A percentile compares a stretch with the other conserved stretches of the same genome.
phyloP scores from a whole-genome alignment of 805 yeast genomes.

The Phaffomyces opuntiae region DNA sequence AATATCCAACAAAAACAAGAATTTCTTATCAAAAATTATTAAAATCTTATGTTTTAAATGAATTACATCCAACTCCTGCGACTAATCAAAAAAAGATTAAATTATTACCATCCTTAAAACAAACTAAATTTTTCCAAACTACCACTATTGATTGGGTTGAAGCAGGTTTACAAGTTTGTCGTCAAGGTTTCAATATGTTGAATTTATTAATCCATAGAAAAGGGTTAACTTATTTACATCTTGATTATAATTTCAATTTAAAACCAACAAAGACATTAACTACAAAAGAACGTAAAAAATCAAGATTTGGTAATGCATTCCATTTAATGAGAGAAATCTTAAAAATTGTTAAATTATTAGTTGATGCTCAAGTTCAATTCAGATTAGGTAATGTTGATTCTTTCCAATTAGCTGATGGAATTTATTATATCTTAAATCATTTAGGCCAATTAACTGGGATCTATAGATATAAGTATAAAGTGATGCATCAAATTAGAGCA shows the following conservation, averaged over 20 bases:
- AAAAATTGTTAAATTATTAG: constrained; percentile 75
- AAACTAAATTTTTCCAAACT: constrained; percentile 84
- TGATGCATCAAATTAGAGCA: constrained; percentile 96
- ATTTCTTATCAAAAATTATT: constrained; percentile 87
- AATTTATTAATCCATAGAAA: constrained; percentile 83
- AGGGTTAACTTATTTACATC: constrained; percentile 85
- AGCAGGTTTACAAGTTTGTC: constrained; percentile 90
- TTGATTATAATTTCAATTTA: constrained; percentile 91
- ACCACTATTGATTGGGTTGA: constrained; percentile 97
- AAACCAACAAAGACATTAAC: constrained; percentile 95
- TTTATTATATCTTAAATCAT: constrained; percentile 85
- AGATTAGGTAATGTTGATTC: constrained; percentile 89
- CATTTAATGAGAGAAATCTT: constrained; percentile 87
- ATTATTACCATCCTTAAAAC: constrained; percentile 56
- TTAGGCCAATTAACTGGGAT: constrained; percentile 95
- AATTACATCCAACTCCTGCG: constrained; percentile 44
- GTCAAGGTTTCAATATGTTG: constrained; percentile 91
- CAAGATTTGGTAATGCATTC: constrained; percentile 94
- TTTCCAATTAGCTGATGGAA: constrained; percentile 90
- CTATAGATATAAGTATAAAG: constrained; percentile 92
- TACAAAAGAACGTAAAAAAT: constrained; percentile 91
- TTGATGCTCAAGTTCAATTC: constrained; percentile 90
- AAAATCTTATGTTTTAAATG: constrained; percentile 66
- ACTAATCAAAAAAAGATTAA: constrained; percentile 45
- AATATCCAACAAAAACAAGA: constrained; percentile 67